Percentiles rank a stretch among this genome's conserved stretches.
Evolutionary conservation across 345 rosid species (phyloP).

Genomic region (Capsella bursapastoris): DNA sequence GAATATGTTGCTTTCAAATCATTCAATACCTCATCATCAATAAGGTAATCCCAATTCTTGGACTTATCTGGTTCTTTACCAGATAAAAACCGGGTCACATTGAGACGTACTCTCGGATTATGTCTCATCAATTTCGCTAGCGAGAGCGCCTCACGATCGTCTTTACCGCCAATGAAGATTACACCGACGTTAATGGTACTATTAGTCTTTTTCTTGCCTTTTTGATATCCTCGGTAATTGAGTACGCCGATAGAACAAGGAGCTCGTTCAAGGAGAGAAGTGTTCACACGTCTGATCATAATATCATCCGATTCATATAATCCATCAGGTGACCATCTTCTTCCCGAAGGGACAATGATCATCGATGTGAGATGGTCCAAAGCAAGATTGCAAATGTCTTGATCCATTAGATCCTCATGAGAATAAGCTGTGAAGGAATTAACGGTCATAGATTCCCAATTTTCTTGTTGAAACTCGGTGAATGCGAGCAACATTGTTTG

Average conservation of each 20-base stretch:
- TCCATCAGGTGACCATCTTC: constrained; percentile 53
- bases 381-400: constrained; percentile 60
- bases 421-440: constrained; percentile 51
- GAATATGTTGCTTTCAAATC: constrained; percentile 34
- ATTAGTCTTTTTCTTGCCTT: constrained; percentile 1
- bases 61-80: background rate
- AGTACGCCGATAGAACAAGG: constrained; percentile 44
- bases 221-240: constrained; percentile 34
- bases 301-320: constrained; percentile 37
- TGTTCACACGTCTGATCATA: constrained; percentile 36
- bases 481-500: constrained; percentile 48
- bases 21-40: constrained; percentile 45
- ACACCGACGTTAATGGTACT: constrained; percentile 30
- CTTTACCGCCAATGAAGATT: constrained; percentile 67
- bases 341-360: constrained; percentile 56
- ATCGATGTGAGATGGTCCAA: constrained; percentile 48
- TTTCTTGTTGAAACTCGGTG: constrained; percentile 40
- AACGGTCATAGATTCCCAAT: constrained; percentile 32
- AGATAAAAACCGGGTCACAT: constrained; percentile 42
- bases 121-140: constrained; percentile 56
- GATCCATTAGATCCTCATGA: constrained; percentile 51
- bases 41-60: constrained; percentile 47
- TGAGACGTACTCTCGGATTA: constrained; percentile 40
- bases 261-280: constrained; percentile 35
- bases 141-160: constrained; percentile 62